Base-by-base conservation (phyloP, 352 stramenopile species). In the Pelagophyceae sp. region DNA sequence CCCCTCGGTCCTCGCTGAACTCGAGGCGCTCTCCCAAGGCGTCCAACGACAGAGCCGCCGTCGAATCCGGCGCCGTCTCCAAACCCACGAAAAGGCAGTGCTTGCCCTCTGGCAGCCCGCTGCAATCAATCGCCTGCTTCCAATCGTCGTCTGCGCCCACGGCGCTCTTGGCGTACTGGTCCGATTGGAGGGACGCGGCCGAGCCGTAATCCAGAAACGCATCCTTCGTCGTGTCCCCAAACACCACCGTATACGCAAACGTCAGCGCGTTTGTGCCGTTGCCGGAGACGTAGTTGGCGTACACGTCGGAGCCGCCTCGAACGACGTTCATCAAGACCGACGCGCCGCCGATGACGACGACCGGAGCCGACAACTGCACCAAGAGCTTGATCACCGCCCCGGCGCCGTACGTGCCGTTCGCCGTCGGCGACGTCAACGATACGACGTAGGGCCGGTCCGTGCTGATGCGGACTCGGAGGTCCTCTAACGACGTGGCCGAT, bases 181-280 rank as follows among this genome's bases (percentile, higher is more conserved):
- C 11, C 11, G 45, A 85, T 54, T 79, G 80, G 17, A 93, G 75
- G 19, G 88, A 82, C 31, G 78, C 58, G 0, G 70, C 64, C 0
- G 88, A 90, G 0, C 77, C 82, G 58, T 89, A 92, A 77, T 93
- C 86, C 58, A 93, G 78, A 25, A 71, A 70, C 64, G 81, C 77
- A n/a, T n/a, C n/a, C 0, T 51, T 19, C 0, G 86, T 76, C 0
- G 69, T 29, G 38, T 94, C 87, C 11, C 85, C 85, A 0, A 72
- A 0, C 0, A 83, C 71, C 19, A 94, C 77, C 76, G 84, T 85
- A 77, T 94, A 93, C 19, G 87, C 84, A 69, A 93, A 94, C 69
- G 80, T 77, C 35, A 94, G 69, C 0, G 69, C 78, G 0, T 83
- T 78, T 0, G 88, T 87, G 0, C 78, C 81, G 35, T 82, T 88